phyloP scores from a whole-genome alignment of 257 asterid species.

The Penstemon davidsonii region DNA sequence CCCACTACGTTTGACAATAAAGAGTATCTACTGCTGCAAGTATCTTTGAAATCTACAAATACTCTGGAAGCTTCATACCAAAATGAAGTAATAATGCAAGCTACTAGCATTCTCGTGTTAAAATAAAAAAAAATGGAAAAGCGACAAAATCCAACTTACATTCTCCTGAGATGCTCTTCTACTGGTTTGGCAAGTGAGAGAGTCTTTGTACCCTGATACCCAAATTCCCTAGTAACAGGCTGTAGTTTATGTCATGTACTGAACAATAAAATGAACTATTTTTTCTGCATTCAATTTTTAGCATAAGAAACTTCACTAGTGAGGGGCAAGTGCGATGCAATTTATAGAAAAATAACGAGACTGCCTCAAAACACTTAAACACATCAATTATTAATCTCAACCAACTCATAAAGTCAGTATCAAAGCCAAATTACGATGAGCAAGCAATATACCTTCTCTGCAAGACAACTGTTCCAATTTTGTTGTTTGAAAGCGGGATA shows the following conservation, averaged over 20 bases:
- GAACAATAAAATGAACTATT: constrained; percentile 21
- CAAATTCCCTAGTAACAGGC: constrained; percentile 43
- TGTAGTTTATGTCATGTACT: constrained; percentile 46
- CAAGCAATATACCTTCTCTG: constrained; percentile 48
- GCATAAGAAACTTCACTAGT: constrained; percentile 21
- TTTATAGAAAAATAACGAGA: constrained; percentile 13
- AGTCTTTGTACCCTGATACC: constrained; percentile 45
- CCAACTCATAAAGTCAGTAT: constrained; percentile 11
- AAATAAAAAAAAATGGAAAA: constrained; percentile 11
- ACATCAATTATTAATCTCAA: neutral
- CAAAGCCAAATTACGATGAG: constrained; percentile 20
- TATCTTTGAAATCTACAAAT: constrained; percentile 5
- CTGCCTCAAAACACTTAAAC: constrained; percentile 4
- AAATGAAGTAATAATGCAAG: constrained; percentile 1
- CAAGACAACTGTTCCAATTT: constrained; percentile 41
- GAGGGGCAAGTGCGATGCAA: neutral
- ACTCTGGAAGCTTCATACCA: constrained; percentile 4
- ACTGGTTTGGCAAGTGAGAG: constrained; percentile 47
- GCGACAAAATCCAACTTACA: constrained; percentile 49
- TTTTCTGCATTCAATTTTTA: constrained; percentile 11
- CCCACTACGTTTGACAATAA: constrained; percentile 7
- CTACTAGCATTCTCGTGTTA: neutral
- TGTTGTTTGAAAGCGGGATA: constrained; percentile 47
- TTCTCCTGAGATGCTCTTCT: constrained; percentile 49
- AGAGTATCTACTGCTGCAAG: constrained; percentile 5